These are phyloP conservation scores for Brettanomyces custersianus DNA, from an alignment of 805 yeast genomes.

Conservation along the genomic window DNA sequence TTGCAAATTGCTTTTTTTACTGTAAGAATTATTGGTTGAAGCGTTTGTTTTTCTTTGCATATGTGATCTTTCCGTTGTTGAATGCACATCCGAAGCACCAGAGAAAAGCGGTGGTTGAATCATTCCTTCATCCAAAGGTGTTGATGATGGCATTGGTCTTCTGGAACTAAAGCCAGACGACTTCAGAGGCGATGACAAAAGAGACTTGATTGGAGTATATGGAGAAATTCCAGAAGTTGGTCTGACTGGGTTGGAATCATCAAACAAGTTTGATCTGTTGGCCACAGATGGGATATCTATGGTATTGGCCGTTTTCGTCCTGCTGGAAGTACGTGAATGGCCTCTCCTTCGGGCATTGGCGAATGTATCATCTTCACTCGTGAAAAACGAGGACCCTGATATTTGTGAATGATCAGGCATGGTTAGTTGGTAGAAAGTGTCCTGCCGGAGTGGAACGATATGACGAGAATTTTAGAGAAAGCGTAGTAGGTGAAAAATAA, in stretches of 20 bases:
- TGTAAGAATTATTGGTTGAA: not conserved
- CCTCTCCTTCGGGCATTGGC: conserved; percentile 12
- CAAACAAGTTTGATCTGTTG: conserved; percentile 2
- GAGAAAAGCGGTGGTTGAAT: no score
- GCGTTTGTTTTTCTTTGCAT: not conserved
- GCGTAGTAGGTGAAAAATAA: no score
- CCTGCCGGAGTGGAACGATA: no score
- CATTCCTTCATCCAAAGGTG: conserved; percentile 3
- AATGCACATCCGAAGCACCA: conserved; percentile 6
- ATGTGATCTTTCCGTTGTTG: not conserved
- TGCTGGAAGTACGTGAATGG: conserved; percentile 1
- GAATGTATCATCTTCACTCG: conserved; percentile 19
- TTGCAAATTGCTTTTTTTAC: conserved; percentile 10
- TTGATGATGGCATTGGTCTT: not conserved
- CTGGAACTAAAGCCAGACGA: conserved; percentile 2
- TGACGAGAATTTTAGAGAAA: no score
- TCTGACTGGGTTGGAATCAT: conserved; percentile 2
- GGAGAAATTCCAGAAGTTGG: conserved; percentile 10
- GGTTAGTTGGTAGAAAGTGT: no score
- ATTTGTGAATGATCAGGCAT: no score
- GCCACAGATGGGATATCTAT: conserved; percentile 1
- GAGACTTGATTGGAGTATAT: conserved; percentile 23
- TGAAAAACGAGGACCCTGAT: not conserved
- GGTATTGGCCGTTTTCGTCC: conserved; percentile 3
- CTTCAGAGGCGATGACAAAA: conserved; percentile 26